Conservation (phyloP, 768 basidiomycete species). For the Boletus insuetus region DNA sequence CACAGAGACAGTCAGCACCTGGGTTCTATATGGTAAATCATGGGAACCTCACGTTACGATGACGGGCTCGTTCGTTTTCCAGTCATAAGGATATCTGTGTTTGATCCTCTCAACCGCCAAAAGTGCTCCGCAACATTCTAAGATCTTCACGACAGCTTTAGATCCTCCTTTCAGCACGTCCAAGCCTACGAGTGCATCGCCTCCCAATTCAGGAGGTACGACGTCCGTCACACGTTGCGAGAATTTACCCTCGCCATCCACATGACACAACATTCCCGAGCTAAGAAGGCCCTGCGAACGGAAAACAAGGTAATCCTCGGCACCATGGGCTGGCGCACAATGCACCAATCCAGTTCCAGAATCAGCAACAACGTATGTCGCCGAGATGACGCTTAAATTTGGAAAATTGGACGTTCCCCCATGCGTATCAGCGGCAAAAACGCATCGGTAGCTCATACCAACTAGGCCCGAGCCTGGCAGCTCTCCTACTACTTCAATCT, state of each 20-base stretch:
- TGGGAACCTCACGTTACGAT: constrained; percentile 69
- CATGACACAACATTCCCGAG: constrained; percentile 69
- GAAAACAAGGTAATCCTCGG: constrained; percentile 86
- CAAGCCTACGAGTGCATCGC: constrained; percentile 60
- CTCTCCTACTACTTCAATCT: constrained; percentile 19
- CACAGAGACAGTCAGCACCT: neutral
- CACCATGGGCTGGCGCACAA: constrained; percentile 91
- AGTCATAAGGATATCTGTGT: constrained; percentile 95
- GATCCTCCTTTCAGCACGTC: constrained; percentile 74
- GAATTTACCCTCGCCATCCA: constrained; percentile 75
- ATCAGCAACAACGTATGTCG: constrained; percentile 75
- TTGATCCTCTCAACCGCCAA: constrained; percentile 67
- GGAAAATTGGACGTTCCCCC: neutral
- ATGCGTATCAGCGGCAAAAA: constrained; percentile 46
- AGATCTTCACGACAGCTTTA: constrained; percentile 58
- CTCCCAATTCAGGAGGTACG: constrained; percentile 34
- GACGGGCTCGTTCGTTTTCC: constrained; percentile 91
- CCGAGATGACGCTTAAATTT: constrained; percentile 52
- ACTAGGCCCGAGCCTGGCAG: constrained; percentile 49
- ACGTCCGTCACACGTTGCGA: constrained; percentile 54
- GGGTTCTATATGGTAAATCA: neutral
- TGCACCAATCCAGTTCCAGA: constrained; percentile 97
- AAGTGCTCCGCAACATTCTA: constrained; percentile 52
- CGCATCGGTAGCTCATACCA: constrained; percentile 54
- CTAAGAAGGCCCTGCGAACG: constrained; percentile 51